Base-by-base conservation (phyloP, 2,329 filamentous ascomycete species). In the Decorospora gaudefroyi region DNA sequence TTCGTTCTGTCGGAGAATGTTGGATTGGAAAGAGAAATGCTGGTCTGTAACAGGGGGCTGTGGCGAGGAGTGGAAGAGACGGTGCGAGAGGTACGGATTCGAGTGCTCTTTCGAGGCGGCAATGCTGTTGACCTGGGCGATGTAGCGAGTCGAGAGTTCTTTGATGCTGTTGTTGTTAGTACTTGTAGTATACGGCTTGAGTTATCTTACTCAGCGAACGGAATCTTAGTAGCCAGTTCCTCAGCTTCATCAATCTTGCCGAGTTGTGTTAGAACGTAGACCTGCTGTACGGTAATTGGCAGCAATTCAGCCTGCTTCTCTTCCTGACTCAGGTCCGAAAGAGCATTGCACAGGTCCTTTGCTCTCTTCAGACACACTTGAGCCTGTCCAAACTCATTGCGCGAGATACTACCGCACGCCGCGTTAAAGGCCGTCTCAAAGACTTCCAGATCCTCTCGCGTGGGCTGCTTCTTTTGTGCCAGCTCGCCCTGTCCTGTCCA, bases 391-490 rank as follows among this genome's bases (percentile, higher is more conserved):
- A 88, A 74, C 56, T 88, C 84, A 6, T 83, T 85, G 32, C 82
- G 77, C 10, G 86, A 86, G 58, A 93, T 84, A 65, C 81, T 83
- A 13, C 78, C 78, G 66, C 88, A 92, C 6, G 87, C 88, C 16
- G 83, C 80, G 68, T 95, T 95, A 72, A 88, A 95, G 8, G 87
- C 85, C 17, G 86, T 85, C 73, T 93, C 89, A 57, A 93, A 93
- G 2, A 85, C 81, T 51, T 90, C 86, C 17, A 87, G 71, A 57
- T 88, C 82, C 48, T 84, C 82, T 46, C 78, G 74, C 5, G 72
- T 72, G 6, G 79, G 74, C 61, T 81, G 81, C 67, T 81, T 80
- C 54, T 77, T 78, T 46, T 74, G 71, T 25, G 76, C 76, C 23
- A 76, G 63, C 44, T 78, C 70, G 12, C 77, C 78, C 34, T 75